Base-by-base conservation (phyloP, 2,329 filamentous ascomycete species). In the Elsinoe batatas region DNA sequence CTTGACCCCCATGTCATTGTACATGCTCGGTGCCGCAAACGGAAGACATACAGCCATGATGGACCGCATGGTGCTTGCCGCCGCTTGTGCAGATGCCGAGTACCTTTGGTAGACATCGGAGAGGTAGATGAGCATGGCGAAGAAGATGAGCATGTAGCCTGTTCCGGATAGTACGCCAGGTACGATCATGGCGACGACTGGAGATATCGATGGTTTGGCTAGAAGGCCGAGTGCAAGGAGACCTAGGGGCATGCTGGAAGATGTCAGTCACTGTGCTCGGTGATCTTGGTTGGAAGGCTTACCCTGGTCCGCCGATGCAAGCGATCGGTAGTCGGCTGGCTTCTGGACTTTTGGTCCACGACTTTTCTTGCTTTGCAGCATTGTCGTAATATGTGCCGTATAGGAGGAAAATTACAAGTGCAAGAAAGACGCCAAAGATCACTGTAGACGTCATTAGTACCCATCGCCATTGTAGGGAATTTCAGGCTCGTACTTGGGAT, bases 151-250 rank as follows among this genome's bases (percentile, higher is more conserved):
- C 44, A 49, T 18, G 17, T 49, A 49, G 13, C 44, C 44, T 11
- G 44, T 36, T 3, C 44, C 22, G 7, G 33, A 49, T n/a, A 62
- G 58, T 12, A 55, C 56, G 10, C 44, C 44, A 32, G 44, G 33
- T 12, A 49, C 17, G 13, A 49, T 33, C 40, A 43, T 43, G 7
- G 40, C 40, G 17, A 13, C 40, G 11, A 43, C 40, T 6, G 40
- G 40, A 2, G 40, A 10, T 8, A 43, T 8, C 2, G 40, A 10
- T 2, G 40, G 17, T 22, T 13, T 43, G 4, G 40, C 40, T 22
- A 43, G 40, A 3, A 43, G 11, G 15, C 17, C 40, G 8, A 43
- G 17, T 11, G 40, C 40, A 11, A 43, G 17, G 17, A 43, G 40
- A 10, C 40, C 40, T 17, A 43, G 40, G 12, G 40, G 40, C 17